Evolutionary conservation across 345 rosid species (phyloP).

Genomic region (Citrus cavaleriei): DNA sequence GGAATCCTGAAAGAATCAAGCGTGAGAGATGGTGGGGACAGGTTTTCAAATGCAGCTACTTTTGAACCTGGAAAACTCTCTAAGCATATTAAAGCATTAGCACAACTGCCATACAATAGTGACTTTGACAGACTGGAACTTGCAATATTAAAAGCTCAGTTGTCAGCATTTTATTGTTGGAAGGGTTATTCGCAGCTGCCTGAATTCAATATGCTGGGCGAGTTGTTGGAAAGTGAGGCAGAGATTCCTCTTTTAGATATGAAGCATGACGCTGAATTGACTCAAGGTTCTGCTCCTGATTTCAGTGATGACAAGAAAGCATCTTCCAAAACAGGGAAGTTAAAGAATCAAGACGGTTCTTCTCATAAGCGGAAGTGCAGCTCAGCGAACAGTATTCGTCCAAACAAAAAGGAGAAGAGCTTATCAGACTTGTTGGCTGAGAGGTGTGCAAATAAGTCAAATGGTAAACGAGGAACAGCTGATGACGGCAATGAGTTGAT

Average conservation of each 20-base stretch:
- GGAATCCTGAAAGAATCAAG: constrained; percentile 49
- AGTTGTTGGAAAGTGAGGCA: constrained; percentile 42
- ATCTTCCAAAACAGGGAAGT: constrained; percentile 26
- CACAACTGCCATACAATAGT: constrained; percentile 28
- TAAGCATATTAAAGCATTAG: constrained; percentile 43
- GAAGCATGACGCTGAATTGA: constrained; percentile 13
- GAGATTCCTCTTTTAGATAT: constrained; percentile 28
- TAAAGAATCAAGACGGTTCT: constrained; percentile 20
- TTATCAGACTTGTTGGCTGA: constrained; percentile 53
- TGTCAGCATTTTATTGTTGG: constrained; percentile 63
- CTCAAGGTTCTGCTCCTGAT: constrained; percentile 19
- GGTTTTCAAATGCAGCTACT: constrained; percentile 33
- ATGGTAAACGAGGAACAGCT: constrained; percentile 25
- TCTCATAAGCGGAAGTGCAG: constrained; percentile 32
- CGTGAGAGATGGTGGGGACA: constrained; percentile 44
- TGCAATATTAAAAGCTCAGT: constrained; percentile 41
- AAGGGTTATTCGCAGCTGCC: constrained; percentile 61
- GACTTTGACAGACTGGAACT: constrained; percentile 47
- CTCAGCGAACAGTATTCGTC: constrained; percentile 21
- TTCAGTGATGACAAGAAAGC: constrained; percentile 22
- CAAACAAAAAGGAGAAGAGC: constrained; percentile 50
- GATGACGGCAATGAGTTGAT: constrained; percentile 16
- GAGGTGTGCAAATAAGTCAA: constrained; percentile 25
- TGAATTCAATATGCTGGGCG: constrained; percentile 39
- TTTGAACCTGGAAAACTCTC: constrained; percentile 58